These are phyloP conservation scores for Priceomyces haplophilus DNA, from an alignment of 805 yeast species.

Conservation along the genomic window DNA sequence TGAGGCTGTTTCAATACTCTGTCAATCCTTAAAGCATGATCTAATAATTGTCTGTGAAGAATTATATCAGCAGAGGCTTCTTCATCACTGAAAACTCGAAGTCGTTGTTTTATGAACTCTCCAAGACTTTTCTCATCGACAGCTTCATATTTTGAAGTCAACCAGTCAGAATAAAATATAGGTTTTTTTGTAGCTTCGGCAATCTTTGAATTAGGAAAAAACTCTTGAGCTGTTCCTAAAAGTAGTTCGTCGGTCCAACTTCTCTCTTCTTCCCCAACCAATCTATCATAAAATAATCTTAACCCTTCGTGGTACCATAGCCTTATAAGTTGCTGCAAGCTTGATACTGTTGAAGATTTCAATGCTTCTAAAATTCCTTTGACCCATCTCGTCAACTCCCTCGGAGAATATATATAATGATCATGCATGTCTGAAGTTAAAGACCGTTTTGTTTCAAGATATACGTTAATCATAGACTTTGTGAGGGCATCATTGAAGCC, in stretches of 20 bases:
- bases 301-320: constrained; percentile 81
- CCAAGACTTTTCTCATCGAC: constrained; percentile 48
- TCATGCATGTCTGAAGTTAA: constrained; percentile 41
- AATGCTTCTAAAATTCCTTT: constrained; percentile 65
- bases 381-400: constrained; percentile 87
- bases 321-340: constrained; percentile 48
- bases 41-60: constrained; percentile 66
- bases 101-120: constrained; percentile 58
- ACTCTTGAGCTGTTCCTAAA: constrained; percentile 23
- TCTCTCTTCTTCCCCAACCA: constrained; percentile 48
- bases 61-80: constrained; percentile 60
- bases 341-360: constrained; percentile 30
- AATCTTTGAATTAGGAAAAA: constrained; percentile 49
- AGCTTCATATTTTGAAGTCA: constrained; percentile 58
- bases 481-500: constrained; percentile 55
- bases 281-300: constrained; percentile 73
- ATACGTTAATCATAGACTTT: constrained; percentile 64
- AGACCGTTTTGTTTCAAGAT: constrained; percentile 37
- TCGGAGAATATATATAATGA: constrained; percentile 80
- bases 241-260: constrained; percentile 45
- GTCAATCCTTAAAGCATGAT: constrained; percentile 74
- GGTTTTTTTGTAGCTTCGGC: constrained; percentile 43
- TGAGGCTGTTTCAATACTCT: constrained; percentile 80
- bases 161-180: constrained; percentile 71
- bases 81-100: constrained; percentile 75